Evolutionary conservation across 805 yeast genomes (phyloP).

Genomic region (Candida boidinii): DNA sequence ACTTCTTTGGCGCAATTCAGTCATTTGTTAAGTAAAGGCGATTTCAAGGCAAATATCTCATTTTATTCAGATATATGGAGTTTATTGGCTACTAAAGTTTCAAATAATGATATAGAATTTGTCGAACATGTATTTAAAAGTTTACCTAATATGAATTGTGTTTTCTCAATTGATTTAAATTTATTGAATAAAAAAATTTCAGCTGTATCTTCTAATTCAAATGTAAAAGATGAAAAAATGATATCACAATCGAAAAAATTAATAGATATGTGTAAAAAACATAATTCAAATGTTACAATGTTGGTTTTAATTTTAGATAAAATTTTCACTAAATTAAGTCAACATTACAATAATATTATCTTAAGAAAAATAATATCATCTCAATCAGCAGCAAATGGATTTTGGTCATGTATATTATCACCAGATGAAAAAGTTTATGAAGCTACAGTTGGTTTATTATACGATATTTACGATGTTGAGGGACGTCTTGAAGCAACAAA

Average conservation of each 20-base stretch:
- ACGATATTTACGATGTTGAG: constrained; percentile 70
- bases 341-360: constrained; percentile 10
- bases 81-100: constrained; percentile 14
- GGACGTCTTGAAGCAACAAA: constrained; percentile 75
- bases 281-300: constrained; percentile 15
- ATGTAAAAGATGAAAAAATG: background rate
- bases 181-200: constrained; percentile 12
- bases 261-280: constrained; percentile 17
- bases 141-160: constrained; percentile 9
- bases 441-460: constrained; percentile 60
- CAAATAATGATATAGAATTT: constrained; percentile 9
- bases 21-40: constrained; percentile 7
- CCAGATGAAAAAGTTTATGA: constrained; percentile 52
- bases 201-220: too few species aligned
- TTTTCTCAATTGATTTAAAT: constrained; percentile 16
- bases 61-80: constrained; percentile 17
- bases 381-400: constrained; percentile 42
- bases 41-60: constrained; percentile 11
- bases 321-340: constrained; percentile 17
- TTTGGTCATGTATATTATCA: constrained; percentile 70
- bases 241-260: constrained; percentile 14
- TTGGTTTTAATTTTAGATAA: constrained; percentile 13
- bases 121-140: constrained; percentile 11
- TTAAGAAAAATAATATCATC: constrained; percentile 29
- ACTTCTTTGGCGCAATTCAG: constrained; percentile 15